Evolutionary conservation across 2,329 filamentous ascomycete species (phyloP).

Genomic region (Colletotrichum melonis): DNA sequence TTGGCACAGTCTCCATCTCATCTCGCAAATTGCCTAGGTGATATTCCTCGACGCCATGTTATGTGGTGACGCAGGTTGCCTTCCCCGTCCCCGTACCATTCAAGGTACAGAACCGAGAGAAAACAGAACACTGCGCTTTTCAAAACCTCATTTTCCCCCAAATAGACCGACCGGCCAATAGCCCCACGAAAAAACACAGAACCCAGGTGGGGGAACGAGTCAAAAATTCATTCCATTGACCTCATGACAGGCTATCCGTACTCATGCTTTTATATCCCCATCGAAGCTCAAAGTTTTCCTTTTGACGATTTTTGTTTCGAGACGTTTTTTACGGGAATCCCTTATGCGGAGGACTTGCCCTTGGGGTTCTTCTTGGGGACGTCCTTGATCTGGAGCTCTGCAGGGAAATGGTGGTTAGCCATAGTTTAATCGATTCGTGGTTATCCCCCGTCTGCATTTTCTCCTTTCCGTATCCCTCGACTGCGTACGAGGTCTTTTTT

Average conservation of each 20-base stretch:
- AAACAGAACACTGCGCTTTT: background rate
- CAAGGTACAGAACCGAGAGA: background rate
- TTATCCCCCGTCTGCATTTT: background rate
- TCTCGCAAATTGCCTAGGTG: constrained; percentile 57
- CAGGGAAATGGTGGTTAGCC: constrained; percentile 19
- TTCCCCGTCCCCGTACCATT: background rate
- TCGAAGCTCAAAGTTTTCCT: constrained; percentile 14
- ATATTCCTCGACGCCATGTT: constrained; percentile 68
- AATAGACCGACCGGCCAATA: constrained; percentile 22
- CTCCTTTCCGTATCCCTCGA: background rate
- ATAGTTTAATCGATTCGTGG: background rate
- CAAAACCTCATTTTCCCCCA: constrained; percentile 7
- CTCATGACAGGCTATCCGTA: constrained; percentile 18
- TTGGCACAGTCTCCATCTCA: constrained; percentile 37
- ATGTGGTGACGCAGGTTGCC: constrained; percentile 41
- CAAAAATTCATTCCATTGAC: constrained; percentile 27
- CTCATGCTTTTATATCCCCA: constrained; percentile 33
- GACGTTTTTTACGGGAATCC: background rate
- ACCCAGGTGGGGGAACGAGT: background rate
- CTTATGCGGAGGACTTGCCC: constrained; percentile 51
- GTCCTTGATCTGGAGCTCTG: constrained; percentile 65
- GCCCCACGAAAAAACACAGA: constrained; percentile 8
- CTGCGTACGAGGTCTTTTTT: background rate
- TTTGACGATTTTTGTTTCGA: constrained; percentile 9
- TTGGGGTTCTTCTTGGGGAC: constrained; percentile 66